A percentile compares a stretch with the other conserved stretches of the same genome.
Evolutionary conservation across 371 early-diverging fungal genomes (phyloP).

Genomic region (Lichtheimia ramosa): DNA sequence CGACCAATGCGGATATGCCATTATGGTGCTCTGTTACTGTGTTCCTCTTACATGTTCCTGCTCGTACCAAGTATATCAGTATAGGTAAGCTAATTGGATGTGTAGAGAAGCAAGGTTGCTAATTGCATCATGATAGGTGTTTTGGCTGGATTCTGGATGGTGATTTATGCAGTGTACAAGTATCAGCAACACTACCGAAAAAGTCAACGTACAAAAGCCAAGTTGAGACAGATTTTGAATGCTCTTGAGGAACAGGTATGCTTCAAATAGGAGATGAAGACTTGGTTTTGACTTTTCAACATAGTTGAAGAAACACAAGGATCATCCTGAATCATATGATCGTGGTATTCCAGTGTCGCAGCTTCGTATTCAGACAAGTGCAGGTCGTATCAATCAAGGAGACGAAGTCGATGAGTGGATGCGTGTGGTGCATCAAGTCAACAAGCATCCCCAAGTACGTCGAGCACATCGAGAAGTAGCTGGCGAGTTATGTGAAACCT

Average conservation of each 20-base stretch:
- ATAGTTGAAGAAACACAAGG: constrained; percentile 14
- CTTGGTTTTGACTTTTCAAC: background rate
- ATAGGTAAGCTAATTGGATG: constrained; percentile 1
- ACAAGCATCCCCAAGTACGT: constrained; percentile 11
- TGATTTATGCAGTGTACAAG: background rate
- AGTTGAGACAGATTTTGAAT: background rate
- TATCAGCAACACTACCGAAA: background rate
- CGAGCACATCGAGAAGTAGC: constrained; percentile 9
- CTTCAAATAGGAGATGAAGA: background rate
- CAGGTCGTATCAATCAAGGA: constrained; percentile 2
- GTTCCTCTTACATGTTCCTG: background rate
- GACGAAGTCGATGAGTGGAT: constrained; percentile 15
- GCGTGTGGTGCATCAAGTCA: constrained; percentile 5
- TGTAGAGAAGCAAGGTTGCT: no score
- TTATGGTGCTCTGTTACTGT: background rate
- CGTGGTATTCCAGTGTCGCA: constrained; percentile 10
- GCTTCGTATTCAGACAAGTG: constrained; percentile 3
- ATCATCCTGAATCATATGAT: constrained; percentile 9
- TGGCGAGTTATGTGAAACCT: constrained; percentile 18
- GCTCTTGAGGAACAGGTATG: constrained; percentile 17
- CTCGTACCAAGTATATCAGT: background rate
- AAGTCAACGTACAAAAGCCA: constrained; percentile 2
- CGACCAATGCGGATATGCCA: constrained; percentile 5
- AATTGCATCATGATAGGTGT: background rate
- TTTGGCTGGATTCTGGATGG: background rate